Base-by-base conservation (phyloP, 2,329 filamentous ascomycete genomes). In the Monosporascus sp. region DNA sequence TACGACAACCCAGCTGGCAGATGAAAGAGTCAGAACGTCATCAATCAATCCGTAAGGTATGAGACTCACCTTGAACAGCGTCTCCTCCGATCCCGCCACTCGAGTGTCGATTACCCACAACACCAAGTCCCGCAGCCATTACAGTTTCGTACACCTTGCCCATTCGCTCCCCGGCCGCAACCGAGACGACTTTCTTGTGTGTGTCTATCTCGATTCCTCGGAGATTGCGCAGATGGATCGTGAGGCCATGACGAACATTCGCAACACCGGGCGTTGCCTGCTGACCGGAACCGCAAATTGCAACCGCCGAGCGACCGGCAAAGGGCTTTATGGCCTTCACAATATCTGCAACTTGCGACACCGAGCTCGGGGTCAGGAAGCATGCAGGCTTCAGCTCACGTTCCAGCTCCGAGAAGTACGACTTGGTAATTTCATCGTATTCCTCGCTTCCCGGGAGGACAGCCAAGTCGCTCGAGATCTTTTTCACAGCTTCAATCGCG, bases 1-100 rank as follows among this genome's bases (percentile, higher is more conserved):
- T 51, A 58, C 2, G 57, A 60, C 1, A 55, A 24, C 20, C 55
- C 55, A 35, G 55, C 57, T 58, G 35, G 43, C 55, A 35, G 53
- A 55, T 56, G 25, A 47, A 17, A 48, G 5, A 47, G 52, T 54
- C 24, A 54, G 38, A 51, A 25, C 17, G 17, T 18, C 25, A 27
- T 9, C 25, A 22, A 22, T 50, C 24, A 31, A 8, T 27, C 18
- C 25, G 25, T 20, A 14, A 31, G 35, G 31, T 35, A 18, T 47
- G 41, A 17, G 43, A 52, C 56, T 54, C 20, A 20, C 57, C 57
- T 52, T 60, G 56, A 41, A 56, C 25, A 25, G 50, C 56, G 14
- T 57, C 50, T 48, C 57, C 57, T 43, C 57, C 57, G 44, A 59
- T 59, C 4, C 57, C 55, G 44, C 52, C 54, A 18, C 51, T 57